Base-by-base conservation (phyloP, 176 grass and related monocot species). In the Puccinellia tenuiflora region DNA sequence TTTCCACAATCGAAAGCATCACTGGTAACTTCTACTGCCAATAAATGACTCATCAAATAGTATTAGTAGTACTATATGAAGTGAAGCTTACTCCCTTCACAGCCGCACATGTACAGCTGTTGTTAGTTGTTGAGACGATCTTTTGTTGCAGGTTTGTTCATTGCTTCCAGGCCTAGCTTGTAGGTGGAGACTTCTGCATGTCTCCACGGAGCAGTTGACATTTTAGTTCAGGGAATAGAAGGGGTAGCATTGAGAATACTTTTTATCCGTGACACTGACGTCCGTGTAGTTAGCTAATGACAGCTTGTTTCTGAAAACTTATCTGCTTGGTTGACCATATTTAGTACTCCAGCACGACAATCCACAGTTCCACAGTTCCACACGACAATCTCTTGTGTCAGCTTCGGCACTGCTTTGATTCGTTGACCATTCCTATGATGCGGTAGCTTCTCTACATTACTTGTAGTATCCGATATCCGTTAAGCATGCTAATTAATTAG, bases 1-100 rank as follows among this genome's bases (percentile, higher is more conserved):
- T 61, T 80, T 84, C 67, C 57, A 83, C 48, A 50, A 43, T 81
- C 48, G 26, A 79, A 80, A 76, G 68, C n/a, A 5, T 6, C 29
- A 38, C 5, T 51, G 79, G 28, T 48, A 78, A 47, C 24, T 61
- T 51, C 73, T 86, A 46, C 17, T 42, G 7, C 11, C 33, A 28
- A n/a, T 48, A 73, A n/a, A n/a, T 66, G 64, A n/a, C 45, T 56
- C 50, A 56, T 56, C 50, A 56, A 84, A 13, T 28, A 16, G 5
- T 70, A 9, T 11, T 50, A 14, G 5, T 70, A 9, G 16, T 50
- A 14, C 60, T 63, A 14, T 52, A 61, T 39, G 51, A 16, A 74
- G 15, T 84, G 87, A 50, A 83, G 29, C 53, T 34, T 56, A 65
- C 14, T 72, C 6, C 46, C 54, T 66, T 28, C 28, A 57, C 34